These are phyloP conservation scores for Dipodascopsis tothii DNA, from an alignment of 805 yeast species.

Conservation along the genomic window DNA sequence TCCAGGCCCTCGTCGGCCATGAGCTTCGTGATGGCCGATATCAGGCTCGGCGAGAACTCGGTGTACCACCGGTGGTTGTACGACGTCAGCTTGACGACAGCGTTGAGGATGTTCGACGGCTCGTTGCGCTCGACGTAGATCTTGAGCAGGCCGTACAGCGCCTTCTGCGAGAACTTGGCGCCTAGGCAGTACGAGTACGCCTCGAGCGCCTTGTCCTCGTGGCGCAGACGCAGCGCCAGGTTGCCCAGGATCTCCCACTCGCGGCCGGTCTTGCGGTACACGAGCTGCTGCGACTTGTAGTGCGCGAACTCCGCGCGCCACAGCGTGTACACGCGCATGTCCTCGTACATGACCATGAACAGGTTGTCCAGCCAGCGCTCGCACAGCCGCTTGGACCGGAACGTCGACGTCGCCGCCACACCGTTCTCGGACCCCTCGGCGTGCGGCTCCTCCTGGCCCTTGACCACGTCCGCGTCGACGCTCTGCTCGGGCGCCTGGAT, in stretches of 20 bases:
- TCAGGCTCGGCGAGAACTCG: constrained; percentile 38
- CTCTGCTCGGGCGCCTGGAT: constrained; percentile 23
- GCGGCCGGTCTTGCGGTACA: constrained; percentile 64
- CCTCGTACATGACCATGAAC: constrained; percentile 63
- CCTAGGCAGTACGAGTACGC: constrained; percentile 71
- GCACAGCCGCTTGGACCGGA: constrained; percentile 50
- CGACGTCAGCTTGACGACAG: constrained; percentile 72
- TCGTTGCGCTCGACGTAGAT: constrained; percentile 43
- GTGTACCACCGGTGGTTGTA: constrained; percentile 98
- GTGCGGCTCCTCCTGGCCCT: constrained; percentile 16
- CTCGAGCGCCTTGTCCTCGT: constrained; percentile 74
- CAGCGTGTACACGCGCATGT: constrained; percentile 64
- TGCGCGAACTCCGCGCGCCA: constrained; percentile 91
- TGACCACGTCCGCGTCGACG: constrained; percentile 23
- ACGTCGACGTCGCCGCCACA: constrained; percentile 5
- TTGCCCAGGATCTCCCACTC: constrained; percentile 93
- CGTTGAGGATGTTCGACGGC: constrained; percentile 50
- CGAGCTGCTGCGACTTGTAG: constrained; percentile 78
- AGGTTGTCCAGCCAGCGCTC: constrained; percentile 75
- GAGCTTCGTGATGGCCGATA: constrained; percentile 12
- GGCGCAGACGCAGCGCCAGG: constrained; percentile 78
- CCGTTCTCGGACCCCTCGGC: constrained; percentile 6
- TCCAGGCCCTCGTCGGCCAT: constrained; percentile 22
- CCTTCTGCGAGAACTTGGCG: constrained; percentile 71
- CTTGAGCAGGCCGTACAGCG: constrained; percentile 65